A percentile compares a stretch with the other conserved stretches of the same genome.
phyloP scores from a whole-genome alignment of 305 asterid genomes.

The Stenogyne calaminthoides region DNA sequence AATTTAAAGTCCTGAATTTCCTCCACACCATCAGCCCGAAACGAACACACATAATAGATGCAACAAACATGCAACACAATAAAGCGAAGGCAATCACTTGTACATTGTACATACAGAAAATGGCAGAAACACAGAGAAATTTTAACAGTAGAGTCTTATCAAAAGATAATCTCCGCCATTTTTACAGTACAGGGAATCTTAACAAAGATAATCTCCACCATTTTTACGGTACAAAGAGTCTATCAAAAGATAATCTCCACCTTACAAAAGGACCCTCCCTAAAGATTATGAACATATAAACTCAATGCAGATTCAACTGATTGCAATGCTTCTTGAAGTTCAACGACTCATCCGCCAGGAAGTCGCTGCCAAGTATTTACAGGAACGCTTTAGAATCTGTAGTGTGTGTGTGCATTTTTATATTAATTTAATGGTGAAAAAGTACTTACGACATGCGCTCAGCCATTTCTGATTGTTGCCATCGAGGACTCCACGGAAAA shows the following conservation, averaged over 20 bases:
- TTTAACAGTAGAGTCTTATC: background rate
- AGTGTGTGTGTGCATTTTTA: background rate
- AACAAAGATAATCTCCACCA: background rate
- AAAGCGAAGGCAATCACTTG: background rate
- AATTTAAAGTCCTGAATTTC: no score
- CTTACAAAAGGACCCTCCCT: constrained; percentile 12
- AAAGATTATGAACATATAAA: constrained; percentile 35
- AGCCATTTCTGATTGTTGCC: constrained; percentile 81
- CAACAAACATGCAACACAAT: background rate
- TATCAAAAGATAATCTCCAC: background rate
- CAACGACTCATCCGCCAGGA: constrained; percentile 75
- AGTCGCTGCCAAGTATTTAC: constrained; percentile 56
- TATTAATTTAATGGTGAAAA: background rate
- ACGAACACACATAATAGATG: no score
- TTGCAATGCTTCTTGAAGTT: constrained; percentile 95
- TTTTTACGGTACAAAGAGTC: background rate
- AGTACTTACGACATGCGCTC: constrained; percentile 72
- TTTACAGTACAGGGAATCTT: background rate
- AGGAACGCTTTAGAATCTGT: background rate
- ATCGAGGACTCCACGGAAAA: constrained; percentile 94
- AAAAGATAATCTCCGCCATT: background rate
- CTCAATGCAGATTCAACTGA: constrained; percentile 59
- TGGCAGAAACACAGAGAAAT: background rate
- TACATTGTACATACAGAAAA: background rate
- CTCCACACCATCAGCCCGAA: no score